A percentile compares a stretch with the other conserved stretches of the same genome.
Evolutionary conservation across 495 filamentous ascomycete species (phyloP).

Genomic region (Penicillium fimorum): DNA sequence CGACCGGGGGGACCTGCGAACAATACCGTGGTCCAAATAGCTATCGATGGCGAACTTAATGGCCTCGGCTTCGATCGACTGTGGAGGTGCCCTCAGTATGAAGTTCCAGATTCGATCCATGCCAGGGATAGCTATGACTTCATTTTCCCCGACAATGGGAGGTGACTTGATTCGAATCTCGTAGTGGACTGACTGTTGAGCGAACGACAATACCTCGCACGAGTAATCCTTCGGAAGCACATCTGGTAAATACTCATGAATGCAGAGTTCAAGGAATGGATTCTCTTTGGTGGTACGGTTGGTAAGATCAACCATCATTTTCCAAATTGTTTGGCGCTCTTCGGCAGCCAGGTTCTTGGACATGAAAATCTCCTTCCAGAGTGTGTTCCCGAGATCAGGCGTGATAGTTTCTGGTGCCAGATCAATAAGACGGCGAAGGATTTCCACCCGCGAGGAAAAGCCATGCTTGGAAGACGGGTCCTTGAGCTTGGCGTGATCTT

Average conservation of each 20-base stretch:
- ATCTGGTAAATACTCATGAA: slow-evolving; percentile 61
- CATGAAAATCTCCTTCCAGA: slow-evolving; percentile 70
- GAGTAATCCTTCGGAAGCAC: slow-evolving; percentile 65
- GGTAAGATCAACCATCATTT: slow-evolving; percentile 55
- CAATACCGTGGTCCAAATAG: slow-evolving; percentile 61
- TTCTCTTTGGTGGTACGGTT: slow-evolving; percentile 50
- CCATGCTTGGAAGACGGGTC: slow-evolving; percentile 38
- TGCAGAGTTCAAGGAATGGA: slow-evolving; percentile 64
- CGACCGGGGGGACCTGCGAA: slow-evolving; percentile 40
- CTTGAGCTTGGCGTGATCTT: slow-evolving; percentile 36
- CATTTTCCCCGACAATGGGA: slow-evolving; percentile 38
- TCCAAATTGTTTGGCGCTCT: slow-evolving; percentile 64
- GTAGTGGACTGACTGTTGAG: slow-evolving; percentile 53
- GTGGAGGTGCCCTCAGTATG: slow-evolving; percentile 66
- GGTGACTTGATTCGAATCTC: slow-evolving; percentile 45
- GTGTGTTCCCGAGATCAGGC: slow-evolving; percentile 54
- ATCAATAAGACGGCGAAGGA: slow-evolving; percentile 57
- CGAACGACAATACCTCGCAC: slow-evolving; percentile 64
- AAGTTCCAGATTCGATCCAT: slow-evolving; percentile 83
- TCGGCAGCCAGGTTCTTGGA: slow-evolving; percentile 51
- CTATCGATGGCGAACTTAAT: slow-evolving; percentile 69
- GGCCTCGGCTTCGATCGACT: slow-evolving; percentile 65
- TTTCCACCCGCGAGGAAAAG: slow-evolving; percentile 52
- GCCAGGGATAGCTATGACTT: slow-evolving; percentile 55
- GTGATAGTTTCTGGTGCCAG: slow-evolving; percentile 60